Percentiles rank a stretch among this genome's conserved stretches.
Conservation (phyloP, 208 protist genomes). For the Crithidia expoeki region DNA sequence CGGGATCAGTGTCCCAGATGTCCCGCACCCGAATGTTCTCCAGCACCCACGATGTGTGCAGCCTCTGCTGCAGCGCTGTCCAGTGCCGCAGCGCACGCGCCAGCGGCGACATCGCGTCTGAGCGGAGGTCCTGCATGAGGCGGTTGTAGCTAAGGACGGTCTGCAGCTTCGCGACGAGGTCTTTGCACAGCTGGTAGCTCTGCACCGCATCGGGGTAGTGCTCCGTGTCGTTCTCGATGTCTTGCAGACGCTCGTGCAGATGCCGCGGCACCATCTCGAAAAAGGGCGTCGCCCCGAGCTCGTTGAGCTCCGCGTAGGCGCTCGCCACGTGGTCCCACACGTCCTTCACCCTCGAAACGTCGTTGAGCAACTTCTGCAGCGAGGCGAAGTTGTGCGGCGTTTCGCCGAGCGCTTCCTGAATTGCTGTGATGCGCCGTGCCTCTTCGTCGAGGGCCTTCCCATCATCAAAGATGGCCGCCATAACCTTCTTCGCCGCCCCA, state of each 20-base stretch:
- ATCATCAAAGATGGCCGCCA: slow-evolving; percentile 77
- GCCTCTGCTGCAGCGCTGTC: slow-evolving; percentile 76
- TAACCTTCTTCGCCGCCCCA: slow-evolving; percentile 58
- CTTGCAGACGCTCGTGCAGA: slow-evolving; percentile 81
- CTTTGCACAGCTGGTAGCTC: slow-evolving; percentile 55
- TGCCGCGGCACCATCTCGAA: slow-evolving; percentile 92
- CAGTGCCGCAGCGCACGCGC: slow-evolving; percentile 78
- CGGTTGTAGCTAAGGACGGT: slow-evolving; percentile 57
- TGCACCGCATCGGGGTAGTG: slow-evolving; percentile 65
- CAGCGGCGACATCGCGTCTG: slow-evolving; percentile 93
- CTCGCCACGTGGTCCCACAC: slow-evolving; percentile 88
- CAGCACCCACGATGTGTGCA: slow-evolving; percentile 92
- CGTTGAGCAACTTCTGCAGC: slow-evolving; percentile 72
- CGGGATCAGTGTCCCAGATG: slow-evolving; percentile 90
- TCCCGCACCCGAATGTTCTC: slow-evolving; percentile 85
- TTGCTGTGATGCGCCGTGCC: slow-evolving; percentile 69
- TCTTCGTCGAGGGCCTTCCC: slow-evolving; percentile 62
- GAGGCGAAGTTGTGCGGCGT: slow-evolving; percentile 45
- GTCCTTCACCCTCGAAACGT: slow-evolving; percentile 90
- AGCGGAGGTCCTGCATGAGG: slow-evolving; percentile 92
- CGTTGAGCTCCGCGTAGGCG: slow-evolving; percentile 80
- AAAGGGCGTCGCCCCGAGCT: slow-evolving; percentile 92
- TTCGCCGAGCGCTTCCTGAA: slow-evolving; percentile 82
- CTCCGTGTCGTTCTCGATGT: slow-evolving; percentile 54
- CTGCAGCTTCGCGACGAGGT: slow-evolving; percentile 54